Conservation (phyloP, 305 asterid species). For the Coffea humblotiana region DNA sequence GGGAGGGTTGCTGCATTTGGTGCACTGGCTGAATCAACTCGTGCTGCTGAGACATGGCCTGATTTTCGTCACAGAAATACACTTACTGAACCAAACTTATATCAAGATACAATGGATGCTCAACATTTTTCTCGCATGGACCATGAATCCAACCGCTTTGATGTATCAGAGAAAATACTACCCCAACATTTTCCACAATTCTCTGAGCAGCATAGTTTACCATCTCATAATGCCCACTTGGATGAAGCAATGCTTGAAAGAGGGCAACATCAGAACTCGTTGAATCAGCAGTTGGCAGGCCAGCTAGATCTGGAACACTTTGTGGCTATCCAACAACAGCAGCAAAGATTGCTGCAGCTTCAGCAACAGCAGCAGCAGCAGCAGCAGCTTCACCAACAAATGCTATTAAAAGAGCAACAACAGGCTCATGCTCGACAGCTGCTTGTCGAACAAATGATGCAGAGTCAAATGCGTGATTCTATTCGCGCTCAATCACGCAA, state of each 20-base stretch:
- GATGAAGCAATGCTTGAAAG: slow-evolving; percentile 61
- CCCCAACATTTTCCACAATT: slow-evolving; percentile 61
- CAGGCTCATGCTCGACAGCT: slow-evolving; percentile 75
- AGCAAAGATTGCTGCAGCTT: slow-evolving; percentile 50
- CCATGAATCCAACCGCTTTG: slow-evolving; percentile 52
- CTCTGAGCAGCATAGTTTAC: slow-evolving; percentile 50
- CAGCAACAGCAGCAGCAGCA: slow-evolving; percentile 58
- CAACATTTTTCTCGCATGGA: slow-evolving; percentile 54
- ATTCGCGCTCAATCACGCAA: slow-evolving; percentile 61
- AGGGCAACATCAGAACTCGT: slow-evolving; percentile 45
- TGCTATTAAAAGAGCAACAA: slow-evolving; percentile 71
- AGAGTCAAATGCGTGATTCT: slow-evolving; percentile 72
- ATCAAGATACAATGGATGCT: slow-evolving; percentile 57
- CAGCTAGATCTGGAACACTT: slow-evolving; percentile 69
- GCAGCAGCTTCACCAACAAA: slow-evolving; percentile 73
- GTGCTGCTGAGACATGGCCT: slow-evolving; percentile 50
- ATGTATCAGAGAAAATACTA: slow-evolving; percentile 63
- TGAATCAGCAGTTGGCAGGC: slow-evolving; percentile 61
- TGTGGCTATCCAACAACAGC: slow-evolving; percentile 72
- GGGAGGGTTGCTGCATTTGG: slow-evolving; percentile 51
- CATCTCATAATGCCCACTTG: slow-evolving; percentile 56
- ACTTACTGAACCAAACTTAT: slow-evolving; percentile 52
- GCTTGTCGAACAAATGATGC: slow-evolving; percentile 79
- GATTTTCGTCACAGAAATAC: slow-evolving; percentile 51
- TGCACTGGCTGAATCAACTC: slow-evolving; percentile 41